Evolutionary conservation across 352 stramenopile genomes (phyloP).

Genomic region (Globisporangium sylvaticum): DNA sequence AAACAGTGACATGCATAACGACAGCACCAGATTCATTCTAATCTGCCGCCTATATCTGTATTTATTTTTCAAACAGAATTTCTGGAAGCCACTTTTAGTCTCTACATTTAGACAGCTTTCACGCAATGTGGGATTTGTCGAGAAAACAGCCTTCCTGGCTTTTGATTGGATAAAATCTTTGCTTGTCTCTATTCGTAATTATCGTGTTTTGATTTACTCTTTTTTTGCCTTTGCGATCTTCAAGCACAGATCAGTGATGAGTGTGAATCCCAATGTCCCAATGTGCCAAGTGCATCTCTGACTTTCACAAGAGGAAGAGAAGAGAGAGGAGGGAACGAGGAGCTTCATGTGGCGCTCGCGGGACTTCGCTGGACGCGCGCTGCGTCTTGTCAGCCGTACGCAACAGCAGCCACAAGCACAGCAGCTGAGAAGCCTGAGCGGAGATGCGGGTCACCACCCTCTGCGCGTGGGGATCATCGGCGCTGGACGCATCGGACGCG

Average conservation of each 20-base stretch:
- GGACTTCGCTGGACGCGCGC: not conserved
- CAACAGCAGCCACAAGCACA: no score
- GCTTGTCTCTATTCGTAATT: not conserved
- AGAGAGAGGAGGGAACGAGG: not conserved
- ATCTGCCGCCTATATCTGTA: not conserved
- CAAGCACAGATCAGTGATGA: no score
- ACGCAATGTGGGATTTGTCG: not conserved
- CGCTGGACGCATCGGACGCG: conserved; percentile 58
- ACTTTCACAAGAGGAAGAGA: not conserved
- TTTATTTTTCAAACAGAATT: not conserved
- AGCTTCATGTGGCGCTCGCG: conserved; percentile 6
- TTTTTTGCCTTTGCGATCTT: not conserved
- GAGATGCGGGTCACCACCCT: not conserved
- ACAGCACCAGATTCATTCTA: not conserved
- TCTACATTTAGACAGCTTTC: not conserved
- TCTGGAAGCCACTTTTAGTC: not conserved
- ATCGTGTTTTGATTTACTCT: not conserved
- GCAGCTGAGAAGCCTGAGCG: not conserved
- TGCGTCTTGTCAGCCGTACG: not conserved
- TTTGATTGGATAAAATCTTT: not conserved
- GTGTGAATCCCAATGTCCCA: no score
- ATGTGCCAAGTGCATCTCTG: not conserved
- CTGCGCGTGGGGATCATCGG: conserved; percentile 68
- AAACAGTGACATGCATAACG: not conserved
- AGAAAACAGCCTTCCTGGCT: not conserved